Base-by-base conservation (phyloP, 116 monocot genomes). In the Trichopus zeylanicus region DNA sequence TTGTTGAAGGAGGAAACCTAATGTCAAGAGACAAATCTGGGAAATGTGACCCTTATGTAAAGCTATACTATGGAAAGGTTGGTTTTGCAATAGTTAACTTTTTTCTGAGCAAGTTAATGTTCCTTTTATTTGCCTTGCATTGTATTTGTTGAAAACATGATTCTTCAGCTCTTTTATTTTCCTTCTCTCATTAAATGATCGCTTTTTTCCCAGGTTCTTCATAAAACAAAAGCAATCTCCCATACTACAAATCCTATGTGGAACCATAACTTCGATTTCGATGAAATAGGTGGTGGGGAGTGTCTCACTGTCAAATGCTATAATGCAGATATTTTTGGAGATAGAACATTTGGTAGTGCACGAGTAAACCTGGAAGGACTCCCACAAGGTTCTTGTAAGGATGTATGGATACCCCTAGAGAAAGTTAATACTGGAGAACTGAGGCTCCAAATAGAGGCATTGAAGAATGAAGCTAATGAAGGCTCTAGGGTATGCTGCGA, bases 21-120 rank as follows among this genome's bases (percentile, higher is more conserved):
- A n/a, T 61, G 18, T 20, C 66, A n/a, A 89, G 63, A 57, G 78
- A 76, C 15, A 81, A 86, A 73, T 91, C 81, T 46, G 84, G 81
- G 53, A 98, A 75, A 57, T 88, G 76, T 57, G 87, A 90, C 57
- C 73, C 87, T 46, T 91, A 91, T 78, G 88, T 88, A 15, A 91
- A 85, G 68, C 59, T 98, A 48, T 73, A 90, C 13, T 98, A 91
- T 59, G 98, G 88, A 71, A 98, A 91, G 88, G 98, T 98, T 62
- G 33, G 65, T 63, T 42, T 1, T 54, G 31, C 19, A 31, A 27
- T 60, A 26, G 21, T n/a, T 8, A 21, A 5, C 8, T 49, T 5
- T 21, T 18, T 30, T 56, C 32, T 39, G 39, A 3, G 16, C n/a
- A n/a, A n/a, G n/a, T n/a, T n/a, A n/a, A n/a, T n/a, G n/a, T n/a